Base-by-base conservation (phyloP, 1,284 basidiomycete genomes). In the Ustilago xerochloae region DNA sequence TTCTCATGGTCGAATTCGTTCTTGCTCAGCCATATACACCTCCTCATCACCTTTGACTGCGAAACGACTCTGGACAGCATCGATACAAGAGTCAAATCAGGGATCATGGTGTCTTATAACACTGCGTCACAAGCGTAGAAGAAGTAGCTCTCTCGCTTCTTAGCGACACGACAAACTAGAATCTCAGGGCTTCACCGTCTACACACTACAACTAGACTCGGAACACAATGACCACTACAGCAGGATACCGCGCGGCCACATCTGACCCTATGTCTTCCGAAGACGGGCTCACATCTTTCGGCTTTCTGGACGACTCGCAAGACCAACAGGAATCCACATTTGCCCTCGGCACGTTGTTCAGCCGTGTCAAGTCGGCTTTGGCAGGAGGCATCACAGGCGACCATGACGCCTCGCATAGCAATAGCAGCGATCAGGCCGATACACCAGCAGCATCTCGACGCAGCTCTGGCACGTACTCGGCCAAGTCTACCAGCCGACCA, bases 301-400 rank as follows among this genome's bases (percentile, higher is more conserved):
- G 76, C 24, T 79, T 83, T 28, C 72, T 83, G 10, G 53, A 77
- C 45, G 79, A 82, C 29, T 56, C 59, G 2, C 75, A 79, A 16
- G 75, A 81, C 24, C 49, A 60, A 12, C 64, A 65, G 2, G 67
- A 81, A 18, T 58, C 69, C 10, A 47, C 71, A 5, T 81, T 80
- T 39, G 78, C 74, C 3, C 75, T 82, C 18, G 64, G 77, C 20
- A 63, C 60, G 28, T 67, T 83, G n/a, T 75, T 83, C 41, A 74
- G 63, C 32, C 71, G 81, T 12, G 78, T 83, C 62, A 78, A 75
- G 48, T 61, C 69, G 5, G 81, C 78, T 12, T 63, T 82, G n/a
- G 63, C 51, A n/a, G 66, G 50, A 20, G 61, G 60, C 9, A 24
- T 48, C 18, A 26, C 51, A 12, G 29, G 20, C 38, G 61, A 56